phyloP scores from a whole-genome alignment of 768 basidiomycete genomes.

The Strobilomyces dryophilus region DNA sequence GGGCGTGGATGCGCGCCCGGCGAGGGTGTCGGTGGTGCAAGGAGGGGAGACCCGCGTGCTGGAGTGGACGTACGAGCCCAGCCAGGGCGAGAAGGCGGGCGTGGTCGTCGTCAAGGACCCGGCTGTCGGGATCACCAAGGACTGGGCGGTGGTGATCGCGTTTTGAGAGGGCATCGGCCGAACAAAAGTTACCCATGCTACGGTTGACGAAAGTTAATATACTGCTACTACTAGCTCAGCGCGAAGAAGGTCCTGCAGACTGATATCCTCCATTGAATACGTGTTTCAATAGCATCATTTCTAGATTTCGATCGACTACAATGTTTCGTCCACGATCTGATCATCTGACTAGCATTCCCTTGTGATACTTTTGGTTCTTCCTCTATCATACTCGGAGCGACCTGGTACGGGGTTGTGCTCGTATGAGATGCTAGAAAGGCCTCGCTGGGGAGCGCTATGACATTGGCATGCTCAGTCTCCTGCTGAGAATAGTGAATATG shows the following conservation, averaged over 20 bases:
- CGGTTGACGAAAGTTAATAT: not conserved
- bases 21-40: constrained; percentile 49
- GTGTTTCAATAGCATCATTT: too few species aligned
- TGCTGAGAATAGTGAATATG: not conserved
- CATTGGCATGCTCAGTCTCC: too few species aligned
- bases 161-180: constrained; percentile 8
- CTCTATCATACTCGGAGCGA: not conserved
- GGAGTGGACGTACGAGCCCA: constrained; percentile 65
- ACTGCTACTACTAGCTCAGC: not conserved
- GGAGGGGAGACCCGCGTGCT: constrained; percentile 36
- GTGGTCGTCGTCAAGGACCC: constrained; percentile 77
- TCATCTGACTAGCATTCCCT: not conserved
- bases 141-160: constrained; percentile 56
- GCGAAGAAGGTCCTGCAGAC: not conserved
- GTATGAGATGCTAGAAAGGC: not conserved
- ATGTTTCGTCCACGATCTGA: too few species aligned
- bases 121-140: constrained; percentile 47
- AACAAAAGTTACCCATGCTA: too few species aligned
- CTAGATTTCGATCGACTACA: too few species aligned
- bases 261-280: not conserved
- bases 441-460: not conserved
- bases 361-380: not conserved
- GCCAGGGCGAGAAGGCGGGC: constrained; percentile 57
- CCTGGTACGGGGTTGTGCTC: not conserved
- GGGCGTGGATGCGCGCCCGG: constrained; percentile 64